Evolutionary conservation across 306 rosid species (phyloP), one percentile per base, ranked within the genome.

Genomic region (Prosopis cineraria): DNA sequence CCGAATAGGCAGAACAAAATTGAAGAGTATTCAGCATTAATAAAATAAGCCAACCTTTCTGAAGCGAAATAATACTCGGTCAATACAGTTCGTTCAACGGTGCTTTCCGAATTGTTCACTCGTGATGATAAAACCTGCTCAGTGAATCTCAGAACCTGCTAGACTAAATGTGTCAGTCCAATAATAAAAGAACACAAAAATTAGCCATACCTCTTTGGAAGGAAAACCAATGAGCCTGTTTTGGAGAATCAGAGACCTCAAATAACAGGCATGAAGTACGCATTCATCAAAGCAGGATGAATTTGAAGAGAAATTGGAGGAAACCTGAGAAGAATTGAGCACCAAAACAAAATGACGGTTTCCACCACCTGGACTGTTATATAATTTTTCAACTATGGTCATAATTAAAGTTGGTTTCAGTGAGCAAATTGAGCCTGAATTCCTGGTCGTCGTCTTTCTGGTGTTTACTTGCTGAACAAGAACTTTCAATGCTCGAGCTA

Each of bases 271-370:
- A 73, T 25, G 9, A n/a, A 74, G 55, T 4, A 3, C 17, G 22
- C 31, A 20, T 55, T 37, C 39, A 64, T 16, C 24, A 14, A 20
- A 37, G 50, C 27, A 37, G 56, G 24, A 22, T 31, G 63, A 72
- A 75, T 74, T 77, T 33, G 36, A 41, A 4, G 6, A 40, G 20
- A 56, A 62, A 78, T 12, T 9, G 19, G 76, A 62, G 10, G 39
- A 58, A 78, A 70, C 36, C 44, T 33, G 69, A 78, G 73, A 70
- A 84, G 78, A 72, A 78, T 45, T 84, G 70, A 82, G 77, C 67
- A 88, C 89, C 92, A 85, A 68, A 90, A 81, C 31, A 70, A 85
- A 84, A 64, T 72, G 77, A 73, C 81, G 76, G 83, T 85, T 66
- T 90, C 70, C 75, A 64, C 80, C 71, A 74, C 70, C 79, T 75